Base-by-base conservation (phyloP, 768 basidiomycete genomes). In the Leccinellum albellum region DNA sequence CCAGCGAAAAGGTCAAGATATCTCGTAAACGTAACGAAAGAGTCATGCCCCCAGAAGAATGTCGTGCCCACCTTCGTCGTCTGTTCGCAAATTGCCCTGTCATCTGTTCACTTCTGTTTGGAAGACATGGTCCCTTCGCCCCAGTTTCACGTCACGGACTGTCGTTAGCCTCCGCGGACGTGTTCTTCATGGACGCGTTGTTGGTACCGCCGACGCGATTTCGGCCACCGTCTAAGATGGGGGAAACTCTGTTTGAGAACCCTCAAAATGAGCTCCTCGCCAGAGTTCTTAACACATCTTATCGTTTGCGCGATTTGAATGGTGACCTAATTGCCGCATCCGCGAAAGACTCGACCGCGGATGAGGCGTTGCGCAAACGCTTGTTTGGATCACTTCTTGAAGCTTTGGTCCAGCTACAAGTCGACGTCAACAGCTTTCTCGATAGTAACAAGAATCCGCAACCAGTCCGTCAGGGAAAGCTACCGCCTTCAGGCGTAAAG, bases 371-470 rank as follows among this genome's bases (percentile, higher is more conserved):
- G 17, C 77, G 83, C 42, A 79, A 78, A 63, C 79, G 80, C 56
- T 71, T 89, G 7, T 82, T 94, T 69, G 79, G 82, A 20, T 70
- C 78, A 31, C 79, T 99, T 21, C 76, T 98, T 53, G 92, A 94
- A 63, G 75, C 86, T 9, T 73, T 99, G 47, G 83, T 97, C 51
- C 91, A 95, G 69, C 82, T 98, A 6, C 97, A 99, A 71, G 79
- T 90, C 53, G 90, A 96, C 59, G 94, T 98, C 59, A 98, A 98
- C 70, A 91, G 90, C 71, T 96, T 98, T 74, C 89, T 99, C 74
- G 97, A 99, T 68, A 94, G 91, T 67, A 90, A 85, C 69, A 98
- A 98, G 76, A 98, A 98, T 67, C 94, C 96, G 6, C 78, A 85
- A 32, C 80, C 85, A n/a, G 76, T 91, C 56, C 81, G 89, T 51